Percentiles rank a stretch among this genome's conserved stretches.
These are phyloP conservation scores for Citrus inodora DNA, from an alignment of 345 rosid genomes.

Conservation along the genomic window DNA sequence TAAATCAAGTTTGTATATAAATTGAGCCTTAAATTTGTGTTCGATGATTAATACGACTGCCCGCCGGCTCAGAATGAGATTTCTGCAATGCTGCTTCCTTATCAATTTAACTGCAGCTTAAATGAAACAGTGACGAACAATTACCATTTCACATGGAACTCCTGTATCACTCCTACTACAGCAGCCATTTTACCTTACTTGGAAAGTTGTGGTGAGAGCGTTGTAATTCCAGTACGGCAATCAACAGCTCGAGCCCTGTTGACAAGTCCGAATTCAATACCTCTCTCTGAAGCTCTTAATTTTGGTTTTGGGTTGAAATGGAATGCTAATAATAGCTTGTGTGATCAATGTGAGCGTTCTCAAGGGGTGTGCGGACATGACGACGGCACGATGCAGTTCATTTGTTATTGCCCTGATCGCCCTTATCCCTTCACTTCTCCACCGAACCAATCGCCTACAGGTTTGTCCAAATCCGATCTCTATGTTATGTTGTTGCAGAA, in stretches of 20 bases:
- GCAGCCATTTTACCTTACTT: neutral
- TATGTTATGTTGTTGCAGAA: no score
- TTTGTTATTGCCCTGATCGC: conserved; percentile 14
- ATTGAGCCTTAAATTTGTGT: no score
- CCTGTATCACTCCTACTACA: neutral
- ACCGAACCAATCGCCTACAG: no score
- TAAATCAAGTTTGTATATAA: no score
- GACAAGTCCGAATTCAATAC: neutral
- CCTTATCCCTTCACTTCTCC: neutral
- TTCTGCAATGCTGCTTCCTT: no score
- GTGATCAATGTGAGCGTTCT: neutral
- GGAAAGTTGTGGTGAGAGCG: neutral
- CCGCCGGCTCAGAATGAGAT: no score
- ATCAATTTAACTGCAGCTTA: no score
- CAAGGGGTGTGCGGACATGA: conserved; percentile 18
- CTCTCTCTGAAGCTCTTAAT: neutral
- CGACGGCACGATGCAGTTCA: neutral
- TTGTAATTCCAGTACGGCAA: neutral
- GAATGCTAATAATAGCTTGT: neutral
- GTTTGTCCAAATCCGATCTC: no score
- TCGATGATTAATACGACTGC: no score
- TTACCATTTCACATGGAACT: neutral
- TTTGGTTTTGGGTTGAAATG: conserved; percentile 22
- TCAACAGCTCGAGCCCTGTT: neutral
- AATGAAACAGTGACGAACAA: neutral